These are phyloP conservation scores for Botrytis elliptica DNA, from an alignment of 2,329 filamentous ascomycete genomes.

Conservation along the genomic window DNA sequence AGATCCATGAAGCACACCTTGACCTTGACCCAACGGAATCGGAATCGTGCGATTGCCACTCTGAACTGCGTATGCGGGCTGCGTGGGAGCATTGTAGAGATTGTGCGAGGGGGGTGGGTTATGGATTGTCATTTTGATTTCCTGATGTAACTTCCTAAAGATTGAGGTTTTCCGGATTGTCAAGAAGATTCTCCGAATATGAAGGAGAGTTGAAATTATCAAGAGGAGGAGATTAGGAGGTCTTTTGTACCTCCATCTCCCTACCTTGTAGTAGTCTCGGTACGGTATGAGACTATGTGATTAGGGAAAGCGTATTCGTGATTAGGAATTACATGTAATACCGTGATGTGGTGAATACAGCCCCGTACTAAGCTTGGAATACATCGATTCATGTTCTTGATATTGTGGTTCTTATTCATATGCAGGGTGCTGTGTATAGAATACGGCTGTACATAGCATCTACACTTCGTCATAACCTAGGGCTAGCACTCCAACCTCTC, in stretches of 20 bases:
- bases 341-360: background rate
- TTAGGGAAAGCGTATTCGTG: no score
- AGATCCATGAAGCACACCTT: fast-evolving
- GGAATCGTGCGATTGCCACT: background rate
- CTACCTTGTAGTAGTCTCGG: background rate
- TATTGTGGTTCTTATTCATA: background rate
- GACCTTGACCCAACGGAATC: background rate
- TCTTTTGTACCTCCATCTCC: background rate
- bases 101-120: background rate
- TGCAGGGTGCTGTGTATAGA: background rate
- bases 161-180: background rate
- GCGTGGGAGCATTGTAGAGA: background rate
- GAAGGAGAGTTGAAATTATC: background rate
- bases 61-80: background rate
- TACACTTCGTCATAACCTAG: no score
- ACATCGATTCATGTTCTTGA: background rate
- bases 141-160: background rate
- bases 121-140: background rate
- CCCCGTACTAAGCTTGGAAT: background rate
- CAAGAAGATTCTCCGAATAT: background rate
- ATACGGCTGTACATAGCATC: no score
- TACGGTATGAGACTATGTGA: background rate
- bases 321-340: no score
- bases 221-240: background rate
- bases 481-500: no score